Evolutionary conservation across 1,284 basidiomycete species (phyloP).

Genomic region (Thecaphora thlaspeos): DNA sequence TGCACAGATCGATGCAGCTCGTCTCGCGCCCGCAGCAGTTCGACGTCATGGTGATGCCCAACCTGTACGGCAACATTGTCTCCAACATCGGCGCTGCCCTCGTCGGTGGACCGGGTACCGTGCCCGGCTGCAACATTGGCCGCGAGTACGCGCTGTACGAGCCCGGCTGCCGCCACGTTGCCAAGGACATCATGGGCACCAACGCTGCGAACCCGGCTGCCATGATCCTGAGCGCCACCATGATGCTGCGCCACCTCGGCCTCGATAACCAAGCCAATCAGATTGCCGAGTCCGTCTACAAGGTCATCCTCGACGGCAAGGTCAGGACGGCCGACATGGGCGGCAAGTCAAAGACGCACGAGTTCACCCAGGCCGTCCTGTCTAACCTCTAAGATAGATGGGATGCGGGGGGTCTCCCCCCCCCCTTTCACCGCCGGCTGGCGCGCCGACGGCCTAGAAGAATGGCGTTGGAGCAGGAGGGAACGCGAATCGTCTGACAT

Average conservation of each 20-base stretch:
- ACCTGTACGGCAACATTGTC: conserved; percentile 91
- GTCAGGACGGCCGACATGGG: conserved; percentile 94
- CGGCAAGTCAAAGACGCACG: conserved; percentile 62
- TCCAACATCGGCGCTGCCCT: conserved; percentile 98
- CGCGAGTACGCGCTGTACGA: conserved; percentile 97
- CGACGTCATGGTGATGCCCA: conserved; percentile 99
- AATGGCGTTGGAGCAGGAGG: too few relatives aligned
- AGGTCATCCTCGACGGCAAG: conserved; percentile 84
- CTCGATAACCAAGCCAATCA: conserved; percentile 92
- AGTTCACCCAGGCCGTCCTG: conserved; percentile 57
- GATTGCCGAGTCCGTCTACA: conserved; percentile 89
- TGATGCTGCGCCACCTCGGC: conserved; percentile 98
- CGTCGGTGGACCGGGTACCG: conserved; percentile 95
- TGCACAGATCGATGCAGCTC: conserved; percentile 87
- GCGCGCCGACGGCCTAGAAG: too few relatives aligned
- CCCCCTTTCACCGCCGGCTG: too few relatives aligned
- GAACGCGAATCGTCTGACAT: too few relatives aligned
- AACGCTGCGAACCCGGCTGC: conserved; percentile 97
- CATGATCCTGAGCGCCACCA: conserved; percentile 95
- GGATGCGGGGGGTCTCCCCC: too few relatives aligned
- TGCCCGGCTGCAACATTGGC: conserved; percentile 97
- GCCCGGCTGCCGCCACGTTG: conserved; percentile 97
- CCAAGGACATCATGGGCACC: conserved; percentile 95
- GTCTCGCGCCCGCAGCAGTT: conserved; percentile 93
- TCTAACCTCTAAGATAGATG: conserved; percentile 33